Evolutionary conservation across 2,329 filamentous ascomycete species (phyloP).

Genomic region (Penicillium sumatraense): DNA sequence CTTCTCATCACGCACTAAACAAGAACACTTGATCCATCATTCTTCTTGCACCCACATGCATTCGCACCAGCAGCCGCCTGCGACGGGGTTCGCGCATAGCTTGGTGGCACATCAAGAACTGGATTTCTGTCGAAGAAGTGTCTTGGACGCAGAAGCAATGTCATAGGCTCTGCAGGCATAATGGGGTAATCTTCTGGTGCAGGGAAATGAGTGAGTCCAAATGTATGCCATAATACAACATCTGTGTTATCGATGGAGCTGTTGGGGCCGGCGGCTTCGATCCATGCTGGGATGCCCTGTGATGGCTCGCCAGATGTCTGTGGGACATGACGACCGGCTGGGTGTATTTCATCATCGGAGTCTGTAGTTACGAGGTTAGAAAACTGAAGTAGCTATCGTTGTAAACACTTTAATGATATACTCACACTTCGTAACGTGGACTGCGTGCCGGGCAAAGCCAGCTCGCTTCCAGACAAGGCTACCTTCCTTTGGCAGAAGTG

Average conservation of each 20-base stretch:
- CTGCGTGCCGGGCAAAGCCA: constrained; percentile 82
- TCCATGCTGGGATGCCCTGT: constrained; percentile 74
- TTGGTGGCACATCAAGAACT: constrained; percentile 78
- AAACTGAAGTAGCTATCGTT: background rate
- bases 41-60: constrained; percentile 41
- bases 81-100: constrained; percentile 73
- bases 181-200: constrained; percentile 89
- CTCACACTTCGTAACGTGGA: constrained; percentile 89
- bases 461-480: constrained; percentile 88
- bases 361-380: constrained; percentile 55
- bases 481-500: constrained; percentile 77
- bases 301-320: constrained; percentile 83
- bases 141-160: constrained; percentile 73
- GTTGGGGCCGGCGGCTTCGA: constrained; percentile 65
- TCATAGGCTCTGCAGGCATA: constrained; percentile 89
- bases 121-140: constrained; percentile 85
- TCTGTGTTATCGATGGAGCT: constrained; percentile 79
- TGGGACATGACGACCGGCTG: constrained; percentile 83
- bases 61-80: constrained; percentile 59
- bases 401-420: constrained; percentile 10
- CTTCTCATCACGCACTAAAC: constrained; percentile 29
- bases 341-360: constrained; percentile 78
- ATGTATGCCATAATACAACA: constrained; percentile 91
- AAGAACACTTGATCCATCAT: constrained; percentile 43
- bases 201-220: constrained; percentile 88